Base-by-base conservation (phyloP, 352 stramenopile species). In the Globisporangium mamillatum region DNA sequence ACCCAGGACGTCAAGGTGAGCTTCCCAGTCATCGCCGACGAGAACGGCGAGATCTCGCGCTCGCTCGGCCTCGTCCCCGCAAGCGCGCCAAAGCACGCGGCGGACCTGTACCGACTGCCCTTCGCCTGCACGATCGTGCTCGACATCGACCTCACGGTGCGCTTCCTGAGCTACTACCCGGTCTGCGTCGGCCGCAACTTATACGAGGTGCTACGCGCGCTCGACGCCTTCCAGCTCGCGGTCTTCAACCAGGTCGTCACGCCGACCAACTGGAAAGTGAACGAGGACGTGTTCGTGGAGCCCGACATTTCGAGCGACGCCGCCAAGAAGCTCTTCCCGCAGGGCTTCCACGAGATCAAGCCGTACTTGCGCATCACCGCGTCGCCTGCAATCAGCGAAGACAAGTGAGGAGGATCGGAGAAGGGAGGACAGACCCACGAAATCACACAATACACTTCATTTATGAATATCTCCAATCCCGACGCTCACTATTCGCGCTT, bases 261-360 rank as follows among this genome's bases (percentile, higher is more conserved):
- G 12, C 87, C 87, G 32, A 84, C 84, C 64, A 95, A 95, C 76
- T 95, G 86, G 87, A 93, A 92, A 60, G 74, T 92, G 66, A 94
- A 86, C 67, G 87, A 95, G 55, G 87, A 95, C 57, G 87, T 95
- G 46, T 94, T 95, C 50, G 71, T 95, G n/a, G 84, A 92, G 55
- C 87, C 87, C 4, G 78, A 88, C 44, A 62, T 95, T 44, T 73
- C 75, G 14, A 75, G 55, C 14, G 81, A 88, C 48, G 81, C 81
- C n/a, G 86, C 86, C 67, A 92, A 90, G 71, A 81, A 84, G 71
- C 71, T 95, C 34, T 95, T 95, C 50, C 82, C 85, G 25, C 80
- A 92, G 60, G 87, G 87, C 53, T 89, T 90, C 60, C 85, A 94
- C 74, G 86, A 93, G 67, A 91, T 95, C 71, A 93, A 90, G 66